Base-by-base conservation (phyloP, 768 basidiomycete genomes). In the Boletellus sp. region DNA sequence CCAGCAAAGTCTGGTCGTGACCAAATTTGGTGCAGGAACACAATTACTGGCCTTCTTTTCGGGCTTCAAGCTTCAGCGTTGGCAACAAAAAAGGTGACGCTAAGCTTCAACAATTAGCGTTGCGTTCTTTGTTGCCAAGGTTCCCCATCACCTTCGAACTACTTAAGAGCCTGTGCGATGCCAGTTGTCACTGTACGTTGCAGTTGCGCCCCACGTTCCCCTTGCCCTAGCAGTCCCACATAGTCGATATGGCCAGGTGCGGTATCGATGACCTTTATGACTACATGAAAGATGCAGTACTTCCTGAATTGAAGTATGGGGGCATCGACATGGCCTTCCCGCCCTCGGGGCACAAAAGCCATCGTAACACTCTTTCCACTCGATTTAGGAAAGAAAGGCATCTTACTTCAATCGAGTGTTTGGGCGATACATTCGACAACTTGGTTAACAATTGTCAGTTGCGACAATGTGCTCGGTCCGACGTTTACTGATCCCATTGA, bases 261-360 rank as follows among this genome's bases (percentile, higher is more conserved):
- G 69, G 61, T 35, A 52, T 67, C 40, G 70, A 70, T 37, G 63
- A 70, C 53, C 58, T 71, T 45, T 66, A 56, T 19, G 65, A 59
- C 26, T 70, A 70, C 51, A 67, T 70, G 56, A 61, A 56, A 47
- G 69, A 69, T 53, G 68, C 68, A 17, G 48, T 63, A 13, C 61
- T 70, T 39, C 68, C 68, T 16, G 61, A 61, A 17, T 42, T 71
- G 32, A 70, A 69, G 42, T 60, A 65, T 6, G 58, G 65, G 13
- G 51, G 44, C 0, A 57, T 60, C 4, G 52, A 54, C 15, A 45
- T 57, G 12, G 38, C 31, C 8, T 52, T 51, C 35, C 59, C 63
- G 9, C 70, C 58, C 13, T 47, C 49, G 0, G 66, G 66, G 11
- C 60, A 70, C 51, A 71, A 71, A 45, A 71, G 70, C 33, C 68